Conservation (phyloP, 78 protist genomes). For the Andalucia godoyi region DNA sequence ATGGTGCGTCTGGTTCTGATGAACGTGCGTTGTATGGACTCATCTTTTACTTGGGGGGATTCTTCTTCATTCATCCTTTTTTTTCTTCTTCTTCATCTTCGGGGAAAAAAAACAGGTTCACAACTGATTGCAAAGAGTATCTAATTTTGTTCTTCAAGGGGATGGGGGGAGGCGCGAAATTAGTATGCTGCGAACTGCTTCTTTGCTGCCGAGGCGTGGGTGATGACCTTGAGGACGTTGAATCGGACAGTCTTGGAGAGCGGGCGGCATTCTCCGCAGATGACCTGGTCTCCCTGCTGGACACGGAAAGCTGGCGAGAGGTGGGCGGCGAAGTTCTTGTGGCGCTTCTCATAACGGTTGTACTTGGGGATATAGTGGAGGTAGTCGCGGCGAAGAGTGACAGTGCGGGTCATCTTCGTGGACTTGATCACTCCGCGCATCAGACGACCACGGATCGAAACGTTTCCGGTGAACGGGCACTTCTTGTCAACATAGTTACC, state of each 20-base stretch:
- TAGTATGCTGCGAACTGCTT: not conserved
- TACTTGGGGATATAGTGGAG: slow-evolving; percentile 88
- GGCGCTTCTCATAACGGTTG: slow-evolving; percentile 99
- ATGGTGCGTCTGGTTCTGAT: too few species aligned
- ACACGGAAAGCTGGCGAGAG: slow-evolving; percentile 88
- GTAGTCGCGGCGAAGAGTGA: slow-evolving; percentile 94
- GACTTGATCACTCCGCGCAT: slow-evolving; percentile 72
- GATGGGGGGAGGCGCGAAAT: too few species aligned
- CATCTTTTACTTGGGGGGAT: too few species aligned
- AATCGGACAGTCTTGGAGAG: slow-evolving; percentile 96
- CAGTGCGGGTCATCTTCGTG: slow-evolving; percentile 66
- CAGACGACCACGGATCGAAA: slow-evolving; percentile 96
- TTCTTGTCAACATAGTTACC: slow-evolving; percentile 97
- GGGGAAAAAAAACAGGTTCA: too few species aligned
- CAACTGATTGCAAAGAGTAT: too few species aligned
- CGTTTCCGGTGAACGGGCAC: slow-evolving; percentile 98
- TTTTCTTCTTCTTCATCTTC: too few species aligned
- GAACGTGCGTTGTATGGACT: too few species aligned
- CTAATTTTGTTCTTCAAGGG: too few species aligned
- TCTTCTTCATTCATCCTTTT: too few species aligned
- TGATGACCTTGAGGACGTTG: slow-evolving; percentile 86
- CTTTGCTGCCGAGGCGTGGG: slow-evolving; percentile 4
- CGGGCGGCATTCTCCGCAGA: slow-evolving; percentile 63
- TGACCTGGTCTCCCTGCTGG: slow-evolving; percentile 45
- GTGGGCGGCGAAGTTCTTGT: slow-evolving; percentile 95